phyloP scores from a whole-genome alignment of 1,284 basidiomycete species.

The Mycosarcoma maydis region DNA sequence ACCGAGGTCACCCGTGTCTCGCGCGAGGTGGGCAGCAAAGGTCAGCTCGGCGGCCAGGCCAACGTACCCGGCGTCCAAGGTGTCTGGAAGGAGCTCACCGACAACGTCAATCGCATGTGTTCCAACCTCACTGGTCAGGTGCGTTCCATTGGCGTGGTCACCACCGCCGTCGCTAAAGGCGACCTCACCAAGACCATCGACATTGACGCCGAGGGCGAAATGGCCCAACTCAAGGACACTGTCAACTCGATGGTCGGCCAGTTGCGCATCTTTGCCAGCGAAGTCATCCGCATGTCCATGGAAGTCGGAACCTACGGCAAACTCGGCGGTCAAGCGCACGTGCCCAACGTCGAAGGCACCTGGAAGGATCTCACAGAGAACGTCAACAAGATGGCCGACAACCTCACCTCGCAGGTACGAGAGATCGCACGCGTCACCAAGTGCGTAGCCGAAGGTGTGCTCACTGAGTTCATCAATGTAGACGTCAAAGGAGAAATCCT shows the following conservation, averaged over 20 bases:
- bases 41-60: slow-evolving; percentile 66
- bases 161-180: slow-evolving; percentile 81
- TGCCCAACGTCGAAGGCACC: slow-evolving; percentile 69
- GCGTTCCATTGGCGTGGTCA: slow-evolving; percentile 86
- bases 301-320: slow-evolving; percentile 67
- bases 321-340: slow-evolving; percentile 66
- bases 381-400: slow-evolving; percentile 70
- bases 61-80: slow-evolving; percentile 66
- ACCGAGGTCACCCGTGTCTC: slow-evolving; percentile 97
- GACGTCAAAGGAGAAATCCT: slow-evolving; percentile 98
- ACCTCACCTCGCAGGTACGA: slow-evolving; percentile 61
- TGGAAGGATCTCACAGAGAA: slow-evolving; percentile 69
- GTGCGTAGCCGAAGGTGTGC: slow-evolving; percentile 86
- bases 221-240: slow-evolving; percentile 82
- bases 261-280: slow-evolving; percentile 81
- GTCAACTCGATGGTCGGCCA: slow-evolving; percentile 92
- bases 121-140: slow-evolving; percentile 92
- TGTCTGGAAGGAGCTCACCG: slow-evolving; percentile 67
- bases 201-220: slow-evolving; percentile 87
- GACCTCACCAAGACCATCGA: slow-evolving; percentile 72
- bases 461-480: slow-evolving; percentile 88
- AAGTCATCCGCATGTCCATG: slow-evolving; percentile 71
- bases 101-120: slow-evolving; percentile 90
- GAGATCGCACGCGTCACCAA: slow-evolving; percentile 68
- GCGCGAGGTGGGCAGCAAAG: slow-evolving; percentile 64